A percentile compares a stretch with the other conserved stretches of the same genome.
phyloP scores from a whole-genome alignment of 768 basidiomycete genomes.

The Asterophora lycoperdoides region DNA sequence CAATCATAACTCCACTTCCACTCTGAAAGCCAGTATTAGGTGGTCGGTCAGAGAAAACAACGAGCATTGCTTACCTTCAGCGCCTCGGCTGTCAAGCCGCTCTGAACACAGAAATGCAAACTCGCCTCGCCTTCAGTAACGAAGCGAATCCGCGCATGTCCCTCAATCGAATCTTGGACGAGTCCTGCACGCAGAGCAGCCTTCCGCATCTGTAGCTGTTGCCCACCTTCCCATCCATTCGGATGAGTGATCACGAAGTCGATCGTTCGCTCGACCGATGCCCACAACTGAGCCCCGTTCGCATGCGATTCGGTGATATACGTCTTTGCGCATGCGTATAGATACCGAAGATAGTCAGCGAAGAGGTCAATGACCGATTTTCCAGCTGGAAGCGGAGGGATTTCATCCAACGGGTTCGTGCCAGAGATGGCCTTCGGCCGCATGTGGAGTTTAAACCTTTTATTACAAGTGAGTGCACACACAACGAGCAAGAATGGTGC shows the following conservation, averaged over 20 bases:
- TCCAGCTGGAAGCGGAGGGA: constrained; percentile 39
- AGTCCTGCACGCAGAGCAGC: constrained; percentile 52
- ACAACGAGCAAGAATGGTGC: background rate
- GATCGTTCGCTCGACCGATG: constrained; percentile 35
- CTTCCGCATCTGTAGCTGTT: constrained; percentile 52
- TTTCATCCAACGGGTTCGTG: constrained; percentile 20
- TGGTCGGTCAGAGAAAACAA: background rate
- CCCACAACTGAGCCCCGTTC: constrained; percentile 43
- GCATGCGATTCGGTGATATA: constrained; percentile 47
- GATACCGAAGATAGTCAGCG: constrained; percentile 48
- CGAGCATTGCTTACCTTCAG: constrained; percentile 19
- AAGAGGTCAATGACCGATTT: constrained; percentile 40
- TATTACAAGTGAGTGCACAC: background rate
- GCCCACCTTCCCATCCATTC: constrained; percentile 61
- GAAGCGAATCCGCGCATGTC: constrained; percentile 40
- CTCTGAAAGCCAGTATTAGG: constrained; percentile 31
- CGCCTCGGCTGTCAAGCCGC: constrained; percentile 32
- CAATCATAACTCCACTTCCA: constrained; percentile 45
- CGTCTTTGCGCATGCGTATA: constrained; percentile 37
- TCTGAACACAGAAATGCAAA: constrained; percentile 44
- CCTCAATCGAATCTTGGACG: constrained; percentile 34
- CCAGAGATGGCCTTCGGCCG: constrained; percentile 18
- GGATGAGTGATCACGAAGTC: constrained; percentile 58
- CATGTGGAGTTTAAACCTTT: constrained; percentile 33
- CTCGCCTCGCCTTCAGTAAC: constrained; percentile 58